Base-by-base conservation (phyloP, 106 monocot genomes). In the Dendrobium chrysotoxum region DNA sequence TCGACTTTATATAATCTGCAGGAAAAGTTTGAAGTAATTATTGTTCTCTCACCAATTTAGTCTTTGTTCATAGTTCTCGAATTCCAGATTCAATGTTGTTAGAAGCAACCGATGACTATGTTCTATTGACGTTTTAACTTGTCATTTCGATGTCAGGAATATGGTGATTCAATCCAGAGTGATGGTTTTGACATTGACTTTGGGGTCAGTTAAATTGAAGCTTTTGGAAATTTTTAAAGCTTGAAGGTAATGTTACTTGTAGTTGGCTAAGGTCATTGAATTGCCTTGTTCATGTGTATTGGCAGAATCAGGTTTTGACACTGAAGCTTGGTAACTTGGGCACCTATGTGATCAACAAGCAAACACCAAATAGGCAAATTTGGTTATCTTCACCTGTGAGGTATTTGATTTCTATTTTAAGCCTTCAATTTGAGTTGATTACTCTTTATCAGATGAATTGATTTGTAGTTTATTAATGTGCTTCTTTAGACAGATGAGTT, bases 341-440 rank as follows among this genome's bases (percentile, higher is more conserved):
- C 15, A 99, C 95, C 16, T 99, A 99, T 82, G 99, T 99, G 13
- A 88, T 95, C 73, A 99, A 99, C 81, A 99, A 99, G 83, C 99
- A 99, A 88, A 90, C 95, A 53, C 99, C 99, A 77, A 99, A 99
- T 77, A 88, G 93, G 53, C 95, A 99, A 83, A 91, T 99, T 47
- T 99, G 99, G 99, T 45, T 99, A 61, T 99, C 98, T 81, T 99
- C 99, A 76, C 99, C 99, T 17, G 86, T 95, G 44, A 99, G 99
- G 99, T 95, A 95, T 31, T 75, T 75, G 41, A 47, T 80, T 75
- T 73, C 15, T 73, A 73, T 40, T 73, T 70, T 12, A 61, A 1
- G 30, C 8, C 73, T 40, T 73, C 5, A 73, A 40, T 73, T 40
- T 30, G 28, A 28, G 68, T 23, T 61, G 61, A 2, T 68, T 13